These are phyloP conservation scores for Diaporthe aspalathi DNA, from an alignment of 2,329 filamentous ascomycete genomes.

Conservation along the genomic window DNA sequence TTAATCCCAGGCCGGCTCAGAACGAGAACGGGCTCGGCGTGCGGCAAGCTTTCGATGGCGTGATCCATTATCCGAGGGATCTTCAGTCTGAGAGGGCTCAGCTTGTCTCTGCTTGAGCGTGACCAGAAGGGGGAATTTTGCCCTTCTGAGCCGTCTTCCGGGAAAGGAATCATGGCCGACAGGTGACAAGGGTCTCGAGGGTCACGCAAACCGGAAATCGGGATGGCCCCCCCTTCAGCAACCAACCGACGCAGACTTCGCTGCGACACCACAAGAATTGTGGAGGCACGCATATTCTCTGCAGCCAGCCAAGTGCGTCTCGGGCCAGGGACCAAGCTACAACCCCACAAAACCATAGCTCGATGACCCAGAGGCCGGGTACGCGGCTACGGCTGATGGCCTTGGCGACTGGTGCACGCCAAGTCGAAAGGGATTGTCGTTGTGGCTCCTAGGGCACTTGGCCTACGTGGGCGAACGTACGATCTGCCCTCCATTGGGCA, in stretches of 20 bases:
- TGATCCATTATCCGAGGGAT: neutral
- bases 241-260: neutral
- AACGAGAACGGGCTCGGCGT: neutral
- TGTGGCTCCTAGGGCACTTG: slow-evolving; percentile 25
- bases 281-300: neutral
- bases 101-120: neutral
- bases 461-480: slow-evolving; percentile 26
- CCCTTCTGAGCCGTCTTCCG: neutral
- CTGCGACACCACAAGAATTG: neutral
- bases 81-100: neutral
- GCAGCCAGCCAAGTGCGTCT: neutral
- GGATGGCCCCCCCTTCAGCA: neutral
- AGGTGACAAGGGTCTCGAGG: neutral
- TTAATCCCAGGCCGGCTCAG: neutral
- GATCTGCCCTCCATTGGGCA: slow-evolving; percentile 22
- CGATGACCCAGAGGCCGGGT: slow-evolving; percentile 1
- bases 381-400: slow-evolving; percentile 26
- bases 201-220: neutral
- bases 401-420: slow-evolving; percentile 29
- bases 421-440: slow-evolving; percentile 28
- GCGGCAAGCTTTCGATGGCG: slow-evolving; percentile 3
- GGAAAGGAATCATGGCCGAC: neutral
- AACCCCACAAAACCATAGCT: slow-evolving; percentile 19
- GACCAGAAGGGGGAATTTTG: neutral
- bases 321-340: slow-evolving; percentile 3